These are phyloP conservation scores for Xylaria sp. DNA, from an alignment of 2,329 filamentous ascomycete genomes.

Conservation along the genomic window DNA sequence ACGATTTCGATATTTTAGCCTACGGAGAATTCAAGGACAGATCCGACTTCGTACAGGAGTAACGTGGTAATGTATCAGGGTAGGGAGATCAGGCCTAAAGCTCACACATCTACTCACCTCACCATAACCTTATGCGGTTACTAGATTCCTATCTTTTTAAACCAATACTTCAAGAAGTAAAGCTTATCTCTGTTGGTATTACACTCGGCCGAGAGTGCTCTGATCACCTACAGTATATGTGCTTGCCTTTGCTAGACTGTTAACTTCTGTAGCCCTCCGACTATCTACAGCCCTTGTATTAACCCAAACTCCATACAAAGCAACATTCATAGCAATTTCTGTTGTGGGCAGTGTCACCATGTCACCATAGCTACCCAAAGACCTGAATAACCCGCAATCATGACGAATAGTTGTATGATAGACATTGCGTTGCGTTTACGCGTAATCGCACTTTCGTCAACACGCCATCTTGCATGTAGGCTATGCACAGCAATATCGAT, in stretches of 20 bases:
- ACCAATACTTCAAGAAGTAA: no score
- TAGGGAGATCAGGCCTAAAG: neutral
- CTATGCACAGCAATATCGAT: neutral
- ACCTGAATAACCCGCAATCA: neutral
- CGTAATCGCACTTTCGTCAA: neutral
- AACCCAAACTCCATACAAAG: neutral
- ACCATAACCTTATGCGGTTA: neutral
- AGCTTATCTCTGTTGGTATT: no score
- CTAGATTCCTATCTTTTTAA: no score
- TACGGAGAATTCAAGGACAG: conserved; percentile 23
- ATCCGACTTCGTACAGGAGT: conserved; percentile 4
- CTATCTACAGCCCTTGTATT: neutral
- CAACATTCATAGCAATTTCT: neutral
- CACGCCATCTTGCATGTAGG: neutral
- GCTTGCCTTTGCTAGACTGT: no score
- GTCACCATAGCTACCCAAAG: no score
- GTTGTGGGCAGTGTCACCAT: neutral
- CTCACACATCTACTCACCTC: neutral
- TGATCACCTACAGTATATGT: no score
- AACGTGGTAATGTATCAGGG: neutral
- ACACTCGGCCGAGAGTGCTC: no score
- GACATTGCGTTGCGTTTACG: neutral
- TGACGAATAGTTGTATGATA: neutral
- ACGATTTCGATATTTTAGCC: conserved; percentile 19
- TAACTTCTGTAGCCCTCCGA: no score